Evolutionary conservation across 768 basidiomycete species (phyloP).

Genomic region (Nidularia pulvinata): DNA sequence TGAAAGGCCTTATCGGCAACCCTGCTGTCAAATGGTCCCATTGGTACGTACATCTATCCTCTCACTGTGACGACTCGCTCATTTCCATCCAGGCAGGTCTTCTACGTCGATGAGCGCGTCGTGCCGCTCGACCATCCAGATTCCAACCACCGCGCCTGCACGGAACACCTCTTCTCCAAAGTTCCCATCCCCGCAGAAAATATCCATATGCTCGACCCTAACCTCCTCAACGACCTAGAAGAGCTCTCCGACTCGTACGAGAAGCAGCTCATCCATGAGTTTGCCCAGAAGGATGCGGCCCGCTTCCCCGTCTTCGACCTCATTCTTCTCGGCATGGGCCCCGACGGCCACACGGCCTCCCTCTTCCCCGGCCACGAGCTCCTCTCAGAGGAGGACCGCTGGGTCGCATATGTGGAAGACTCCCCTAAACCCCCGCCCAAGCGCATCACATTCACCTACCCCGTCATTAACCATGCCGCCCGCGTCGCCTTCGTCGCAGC

Average conservation of each 20-base stretch:
- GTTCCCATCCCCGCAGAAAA: conserved; percentile 76
- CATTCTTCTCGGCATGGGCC: conserved; percentile 95
- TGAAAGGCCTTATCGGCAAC: conserved; percentile 67
- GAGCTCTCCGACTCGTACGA: conserved; percentile 84
- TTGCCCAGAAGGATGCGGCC: conserved; percentile 91
- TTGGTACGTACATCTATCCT: conserved; percentile 57
- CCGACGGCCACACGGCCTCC: conserved; percentile 97
- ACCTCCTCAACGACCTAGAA: conserved; percentile 69
- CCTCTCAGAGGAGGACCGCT: conserved; percentile 81
- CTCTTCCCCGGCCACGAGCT: conserved; percentile 94
- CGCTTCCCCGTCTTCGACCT: conserved; percentile 98
- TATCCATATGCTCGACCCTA: conserved; percentile 82
- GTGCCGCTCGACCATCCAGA: conserved; percentile 93
- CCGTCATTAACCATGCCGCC: conserved; percentile 88
- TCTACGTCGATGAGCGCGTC: conserved; percentile 94
- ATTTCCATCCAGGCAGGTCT: conserved; percentile 77
- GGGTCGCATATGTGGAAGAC: conserved; percentile 94
- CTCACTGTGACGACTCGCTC: not conserved
- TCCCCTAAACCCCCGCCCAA: conserved; percentile 91
- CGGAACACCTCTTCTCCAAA: conserved; percentile 72
- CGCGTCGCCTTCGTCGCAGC: conserved; percentile 88
- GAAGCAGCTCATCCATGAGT: conserved; percentile 82
- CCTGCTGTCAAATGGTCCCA: conserved; percentile 86
- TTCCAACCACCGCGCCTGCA: conserved; percentile 87
- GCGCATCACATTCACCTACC: conserved; percentile 91